Evolutionary conservation across 331 rosid genomes (phyloP), one percentile per base, ranked within the genome.

Genomic region (Erythrophleum ivorense): DNA sequence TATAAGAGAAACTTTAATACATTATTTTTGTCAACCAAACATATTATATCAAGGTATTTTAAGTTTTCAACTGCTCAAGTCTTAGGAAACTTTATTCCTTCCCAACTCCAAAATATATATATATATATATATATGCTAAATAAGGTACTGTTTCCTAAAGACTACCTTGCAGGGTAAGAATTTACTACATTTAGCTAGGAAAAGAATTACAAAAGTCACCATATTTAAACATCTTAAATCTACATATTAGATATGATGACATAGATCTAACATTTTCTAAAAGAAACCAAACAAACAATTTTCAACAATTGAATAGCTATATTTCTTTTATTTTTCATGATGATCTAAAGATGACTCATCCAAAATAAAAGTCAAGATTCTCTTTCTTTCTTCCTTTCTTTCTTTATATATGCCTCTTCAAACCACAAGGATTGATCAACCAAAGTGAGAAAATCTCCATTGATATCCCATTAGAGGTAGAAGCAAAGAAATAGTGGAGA

Each of bases 301-400:
- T 70, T 46, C 57, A 70, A 45, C 57, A 8, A 70, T 21, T 45
- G 40, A 70, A 33, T 46, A 19, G 38, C 46, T 45, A 24, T 24
- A 45, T 46, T 0, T 40, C 11, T 45, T 19, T 70, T 70, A 70
- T 43, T 70, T 40, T 46, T 70, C 48, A 9, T 77, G 64, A 64
- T 77, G 81, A 77, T 64, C 73, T 70, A 81, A 4, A 48, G 78
- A 76, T 84, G 90, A 89, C 67, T 82, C 91, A 78, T 66, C 80
- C 84, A 81, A 65, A 43, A 68, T 63, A 76, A 80, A 88, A 38
- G 71, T 65, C 71, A 65, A 36, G 13, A 65, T 65, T 16, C 48
- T 65, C 14, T 62, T 13, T 58, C 55, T 55, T 5, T 38, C 29
- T 36, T 15, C 18, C 71, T 36, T 36, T 65, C 14, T 7, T 45